Percentiles rank a stretch among this genome's conserved stretches.
Evolutionary conservation across 1,139 yeast genomes (phyloP).

Genomic region (Spathaspora sp.): DNA sequence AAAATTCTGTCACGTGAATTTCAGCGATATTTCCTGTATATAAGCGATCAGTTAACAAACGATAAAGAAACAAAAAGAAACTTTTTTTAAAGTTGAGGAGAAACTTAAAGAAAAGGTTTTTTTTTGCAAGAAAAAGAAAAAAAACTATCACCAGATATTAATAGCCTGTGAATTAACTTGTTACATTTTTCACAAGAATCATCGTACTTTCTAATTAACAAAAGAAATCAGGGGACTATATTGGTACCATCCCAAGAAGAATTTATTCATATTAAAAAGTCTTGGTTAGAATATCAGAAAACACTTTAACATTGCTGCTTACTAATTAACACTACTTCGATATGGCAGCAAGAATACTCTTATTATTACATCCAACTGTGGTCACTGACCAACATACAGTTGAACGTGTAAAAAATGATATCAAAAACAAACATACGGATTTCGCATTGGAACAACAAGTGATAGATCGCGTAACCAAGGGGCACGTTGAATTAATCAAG

Average conservation of each 20-base stretch:
- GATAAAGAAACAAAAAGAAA: background rate
- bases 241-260: no score
- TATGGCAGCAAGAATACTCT: slow-evolving; percentile 15
- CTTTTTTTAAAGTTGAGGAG: background rate
- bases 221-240: no score
- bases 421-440: slow-evolving; percentile 18
- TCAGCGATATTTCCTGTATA: background rate
- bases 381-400: slow-evolving; percentile 60
- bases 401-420: slow-evolving; percentile 32
- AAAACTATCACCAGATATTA: background rate
- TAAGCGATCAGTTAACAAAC: background rate
- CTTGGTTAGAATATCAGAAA: background rate
- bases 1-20: background rate
- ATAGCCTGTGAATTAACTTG: background rate
- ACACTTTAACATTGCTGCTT: background rate
- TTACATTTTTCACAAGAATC: background rate
- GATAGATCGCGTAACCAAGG: slow-evolving; percentile 66
- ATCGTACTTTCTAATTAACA: no score
- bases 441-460: slow-evolving; percentile 49
- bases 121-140: background rate
- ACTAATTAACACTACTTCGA: background rate
- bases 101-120: background rate
- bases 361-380: slow-evolving; percentile 71
- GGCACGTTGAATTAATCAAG: slow-evolving; percentile 48
- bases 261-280: background rate